Evolutionary conservation across 306 rosid species (phyloP), one percentile per base, ranked within the genome.

Genomic region (Canavalia ensiformis): DNA sequence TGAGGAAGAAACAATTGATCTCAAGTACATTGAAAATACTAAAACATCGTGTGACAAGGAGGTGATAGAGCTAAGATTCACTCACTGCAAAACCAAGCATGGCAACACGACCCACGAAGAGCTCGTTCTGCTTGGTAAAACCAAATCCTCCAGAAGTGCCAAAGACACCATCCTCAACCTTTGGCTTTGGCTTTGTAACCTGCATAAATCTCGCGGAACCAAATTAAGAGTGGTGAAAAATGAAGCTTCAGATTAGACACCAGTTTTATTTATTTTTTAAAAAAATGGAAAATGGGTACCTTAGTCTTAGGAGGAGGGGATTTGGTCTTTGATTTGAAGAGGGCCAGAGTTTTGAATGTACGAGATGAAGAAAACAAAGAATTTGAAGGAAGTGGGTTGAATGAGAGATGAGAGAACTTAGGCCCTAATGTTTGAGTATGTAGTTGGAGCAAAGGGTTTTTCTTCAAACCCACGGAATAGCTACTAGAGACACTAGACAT

Each of bases 71-170:
- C 6, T 28, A 57, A 47, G 54, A 6, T 50, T 35, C 55, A 84
- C 97, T 95, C 62, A 93, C 99, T 0, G 99, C 99, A 79, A 95
- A 95, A 59, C 99, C 99, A 46, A 95, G 52, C 99, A 95, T 95
- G 45, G 98, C 98, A 83, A 86, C 97, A 62, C 98, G 99, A 71
- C 99, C 98, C 25, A 95, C 99, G 31, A 95, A 95, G 71, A 95
- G 98, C 86, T 95, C 99, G 54, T 95, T 95, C 90, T 91, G 90
- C 91, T 95, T 95, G 0, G 99, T 95, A 77, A 95, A 95, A 39
- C 98, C 99, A 88, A 95, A 88, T 46, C 99, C 99, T 13, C 99
- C 99, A 0, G 99, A 95, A 73, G 99, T 95, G 13, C 99, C 99
- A 77, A 95, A 93, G 57, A 95, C 1, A 29, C 99, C 99, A 81